Percentiles rank a stretch among this genome's conserved stretches.
phyloP scores from a whole-genome alignment of 345 rosid species.

The Draba incana region DNA sequence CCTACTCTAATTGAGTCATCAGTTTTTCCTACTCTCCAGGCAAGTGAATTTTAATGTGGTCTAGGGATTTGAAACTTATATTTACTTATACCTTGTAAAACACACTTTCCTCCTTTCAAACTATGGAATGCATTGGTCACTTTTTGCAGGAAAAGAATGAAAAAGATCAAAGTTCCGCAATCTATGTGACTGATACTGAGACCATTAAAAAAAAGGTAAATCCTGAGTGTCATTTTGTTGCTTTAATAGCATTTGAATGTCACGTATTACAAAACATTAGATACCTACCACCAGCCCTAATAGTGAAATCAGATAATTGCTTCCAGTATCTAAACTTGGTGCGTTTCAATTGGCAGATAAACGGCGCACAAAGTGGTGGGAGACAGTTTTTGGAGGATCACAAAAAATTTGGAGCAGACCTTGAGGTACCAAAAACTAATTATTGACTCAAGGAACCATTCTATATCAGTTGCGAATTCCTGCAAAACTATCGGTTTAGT shows the following conservation, averaged over 20 bases:
- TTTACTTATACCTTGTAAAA: conserved; percentile 8
- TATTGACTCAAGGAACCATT: too few relatives aligned
- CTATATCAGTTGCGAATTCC: neutral
- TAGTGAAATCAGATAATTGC: conserved; percentile 6
- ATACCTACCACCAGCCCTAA: neutral
- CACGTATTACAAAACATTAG: neutral
- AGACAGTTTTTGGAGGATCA: conserved; percentile 62
- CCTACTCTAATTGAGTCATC: conserved; percentile 86
- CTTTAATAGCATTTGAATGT: neutral
- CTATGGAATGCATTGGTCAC: conserved; percentile 9
- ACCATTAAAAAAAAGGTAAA: conserved; percentile 77
- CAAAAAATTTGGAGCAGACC: conserved; percentile 74
- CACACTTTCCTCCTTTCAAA: neutral
- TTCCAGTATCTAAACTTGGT: neutral
- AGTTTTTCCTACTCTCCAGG: conserved; percentile 87
- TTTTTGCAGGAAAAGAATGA: conserved; percentile 82
- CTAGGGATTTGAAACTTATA: neutral
- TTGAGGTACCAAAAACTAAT: conserved; percentile 58
- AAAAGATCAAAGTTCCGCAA: conserved; percentile 91
- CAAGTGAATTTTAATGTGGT: conserved; percentile 31
- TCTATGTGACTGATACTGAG: conserved; percentile 86
- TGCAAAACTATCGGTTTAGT: neutral
- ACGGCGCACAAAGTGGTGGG: conserved; percentile 85
- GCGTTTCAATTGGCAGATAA: conserved; percentile 52
- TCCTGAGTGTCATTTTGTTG: neutral